Percentiles rank a stretch among this genome's conserved stretches.
Conservation (phyloP, 352 stramenopile species). For the Globisporangium yorkense region DNA sequence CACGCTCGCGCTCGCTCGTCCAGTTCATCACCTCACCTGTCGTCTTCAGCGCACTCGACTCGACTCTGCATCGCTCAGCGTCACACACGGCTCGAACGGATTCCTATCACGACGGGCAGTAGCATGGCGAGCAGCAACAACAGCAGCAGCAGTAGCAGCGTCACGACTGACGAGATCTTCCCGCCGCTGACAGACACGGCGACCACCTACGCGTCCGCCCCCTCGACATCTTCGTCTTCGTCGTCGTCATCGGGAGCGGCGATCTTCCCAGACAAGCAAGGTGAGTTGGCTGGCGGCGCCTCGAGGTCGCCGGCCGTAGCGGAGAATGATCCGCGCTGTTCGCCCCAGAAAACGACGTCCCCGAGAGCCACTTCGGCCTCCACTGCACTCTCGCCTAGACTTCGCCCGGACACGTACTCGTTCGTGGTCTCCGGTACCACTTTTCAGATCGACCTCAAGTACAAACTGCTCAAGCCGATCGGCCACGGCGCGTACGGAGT, state of each 20-base stretch:
- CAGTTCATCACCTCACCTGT: too few species aligned
- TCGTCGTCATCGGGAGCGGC: not conserved
- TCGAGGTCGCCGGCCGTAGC: not conserved
- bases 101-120: not conserved
- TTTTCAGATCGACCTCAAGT: conserved; percentile 91
- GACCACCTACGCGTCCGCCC: not conserved
- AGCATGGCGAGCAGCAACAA: not conserved
- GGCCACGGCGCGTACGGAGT: conserved; percentile 93
- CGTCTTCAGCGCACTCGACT: not conserved
- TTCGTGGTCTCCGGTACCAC: conserved; percentile 84
- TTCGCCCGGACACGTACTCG: conserved; percentile 60
- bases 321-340: conserved; percentile 6
- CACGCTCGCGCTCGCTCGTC: not conserved
- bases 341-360: conserved; percentile 1
- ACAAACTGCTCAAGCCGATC: conserved; percentile 94
- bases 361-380: not conserved
- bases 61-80: not conserved
- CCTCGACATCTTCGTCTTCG: not conserved
- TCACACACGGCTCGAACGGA: not conserved
- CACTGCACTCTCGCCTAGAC: conserved; percentile 9
- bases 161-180: conserved; percentile 1
- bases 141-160: conserved; percentile 4
- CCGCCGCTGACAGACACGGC: not conserved
- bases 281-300: conserved; percentile 1
- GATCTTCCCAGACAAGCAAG: conserved; percentile 11